Conservation (phyloP, 805 yeast species). For the Yarrowia sp. region DNA sequence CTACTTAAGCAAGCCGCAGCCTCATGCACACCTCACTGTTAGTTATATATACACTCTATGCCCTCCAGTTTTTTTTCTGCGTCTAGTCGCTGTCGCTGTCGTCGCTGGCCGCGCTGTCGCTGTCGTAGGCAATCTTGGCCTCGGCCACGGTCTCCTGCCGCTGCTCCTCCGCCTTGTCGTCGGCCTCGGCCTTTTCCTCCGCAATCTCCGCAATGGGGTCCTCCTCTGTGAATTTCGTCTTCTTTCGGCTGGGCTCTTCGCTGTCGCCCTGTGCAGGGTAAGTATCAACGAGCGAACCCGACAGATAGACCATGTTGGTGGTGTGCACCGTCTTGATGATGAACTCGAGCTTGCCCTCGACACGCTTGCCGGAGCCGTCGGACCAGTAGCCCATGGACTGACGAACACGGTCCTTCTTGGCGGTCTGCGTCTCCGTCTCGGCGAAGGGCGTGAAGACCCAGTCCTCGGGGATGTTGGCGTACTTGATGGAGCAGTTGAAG, state of each 20-base stretch:
- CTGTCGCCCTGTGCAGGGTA: conserved; percentile 36
- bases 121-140: conserved; percentile 2
- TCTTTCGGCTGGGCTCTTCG: conserved; percentile 77
- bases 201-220: conserved; percentile 3
- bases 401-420: conserved; percentile 37
- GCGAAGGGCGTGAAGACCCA: conserved; percentile 66
- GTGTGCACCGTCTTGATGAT: conserved; percentile 62
- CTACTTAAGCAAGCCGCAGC: too few species aligned
- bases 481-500: conserved; percentile 88
- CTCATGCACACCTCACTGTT: conserved; percentile 5
- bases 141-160: background rate
- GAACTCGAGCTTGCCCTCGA: conserved; percentile 82
- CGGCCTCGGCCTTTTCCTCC: conserved; percentile 2
- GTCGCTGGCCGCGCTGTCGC: conserved; percentile 5
- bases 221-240: conserved; percentile 38
- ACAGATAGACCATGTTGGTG: conserved; percentile 76
- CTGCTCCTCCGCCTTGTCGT: background rate
- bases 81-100: conserved; percentile 15
- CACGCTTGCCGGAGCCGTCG: conserved; percentile 66
- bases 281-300: conserved; percentile 68
- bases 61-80: background rate
- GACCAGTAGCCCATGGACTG: conserved; percentile 83
- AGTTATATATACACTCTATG: conserved; percentile 23
- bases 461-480: conserved; percentile 74
- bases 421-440: conserved; percentile 26